These are phyloP conservation scores for Clavaria fumosa DNA, from an alignment of 768 basidiomycete species.

Conservation along the genomic window DNA sequence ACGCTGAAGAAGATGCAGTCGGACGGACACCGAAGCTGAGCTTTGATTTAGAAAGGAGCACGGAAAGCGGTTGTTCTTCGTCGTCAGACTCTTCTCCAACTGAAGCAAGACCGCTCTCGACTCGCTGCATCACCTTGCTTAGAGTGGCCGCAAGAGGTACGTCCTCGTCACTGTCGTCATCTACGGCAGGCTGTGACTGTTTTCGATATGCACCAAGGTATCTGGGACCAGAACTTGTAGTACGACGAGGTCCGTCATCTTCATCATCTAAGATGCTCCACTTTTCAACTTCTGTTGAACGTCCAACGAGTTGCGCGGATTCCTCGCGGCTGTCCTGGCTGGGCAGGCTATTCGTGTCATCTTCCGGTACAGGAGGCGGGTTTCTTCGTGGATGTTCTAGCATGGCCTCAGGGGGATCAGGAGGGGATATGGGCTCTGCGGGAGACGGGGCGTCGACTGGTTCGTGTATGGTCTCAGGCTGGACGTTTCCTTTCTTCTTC, in stretches of 20 bases:
- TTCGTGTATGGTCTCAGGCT: background rate
- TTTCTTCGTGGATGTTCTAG: constrained; percentile 21
- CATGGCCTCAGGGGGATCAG: constrained; percentile 5
- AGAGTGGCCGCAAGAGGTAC: constrained; percentile 55
- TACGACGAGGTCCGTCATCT: constrained; percentile 30
- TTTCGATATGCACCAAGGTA: constrained; percentile 22
- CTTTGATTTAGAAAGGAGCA: constrained; percentile 34
- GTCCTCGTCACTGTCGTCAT: constrained; percentile 65
- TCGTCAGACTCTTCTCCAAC: constrained; percentile 41
- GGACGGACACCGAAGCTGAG: constrained; percentile 28
- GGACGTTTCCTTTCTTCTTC: constrained; percentile 14
- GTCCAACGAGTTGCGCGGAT: constrained; percentile 8
- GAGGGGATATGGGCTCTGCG: constrained; percentile 33
- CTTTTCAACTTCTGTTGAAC: constrained; percentile 8
- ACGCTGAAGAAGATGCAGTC: constrained; percentile 21
- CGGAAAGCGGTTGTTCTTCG: constrained; percentile 56
- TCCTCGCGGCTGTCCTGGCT: constrained; percentile 20
- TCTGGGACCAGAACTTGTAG: constrained; percentile 42
- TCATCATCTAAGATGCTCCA: constrained; percentile 62
- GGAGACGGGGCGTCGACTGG: constrained; percentile 23
- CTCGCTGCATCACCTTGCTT: constrained; percentile 37
- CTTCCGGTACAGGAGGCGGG: constrained; percentile 27
- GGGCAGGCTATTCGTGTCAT: constrained; percentile 39
- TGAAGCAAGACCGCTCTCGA: constrained; percentile 14
- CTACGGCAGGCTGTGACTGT: constrained; percentile 13